Base-by-base conservation (phyloP, 2,329 filamentous ascomycete genomes). In the Verruconis gallopava region DNA sequence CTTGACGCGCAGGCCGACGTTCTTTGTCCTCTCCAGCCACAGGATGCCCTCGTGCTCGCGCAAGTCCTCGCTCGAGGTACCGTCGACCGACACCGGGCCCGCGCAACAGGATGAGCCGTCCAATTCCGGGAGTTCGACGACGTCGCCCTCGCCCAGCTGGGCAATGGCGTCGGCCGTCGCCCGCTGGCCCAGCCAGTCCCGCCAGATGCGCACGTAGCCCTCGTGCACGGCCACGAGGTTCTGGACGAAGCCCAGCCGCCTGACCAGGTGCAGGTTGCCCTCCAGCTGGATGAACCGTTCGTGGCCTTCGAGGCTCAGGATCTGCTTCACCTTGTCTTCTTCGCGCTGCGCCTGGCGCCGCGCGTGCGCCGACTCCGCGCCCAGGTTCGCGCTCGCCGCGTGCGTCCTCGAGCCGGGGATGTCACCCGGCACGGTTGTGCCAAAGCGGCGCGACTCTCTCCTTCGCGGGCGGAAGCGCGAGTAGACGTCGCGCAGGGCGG, bases 261-360 rank as follows among this genome's bases (percentile, higher is more conserved):
- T 79, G 46, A 85, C 77, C 28, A 93, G 59, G 52, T 78, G 83
- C 5, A 73, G 73, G 18, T 75, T 66, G 4, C 75, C 72, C 54
- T 79, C 81, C 9, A 91, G 68, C 59, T 91, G 83, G 1, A 79
- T 77, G 55, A 89, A 88, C 14, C 77, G 62, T 58, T 86, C 82
- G 47, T 75, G 71, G 1, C 71, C 71, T 48, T 88, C 83, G 1
- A 91, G 64, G 36, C 67, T 66, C 33, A 89, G 55, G 5, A 71
- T 72, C 45, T 81, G 72, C 12, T 64, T 69, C 2, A 79, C 72
- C 5, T 65, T 57, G 19, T 69, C 63, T 20, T 63, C 59, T 21
- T 54, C 50, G 43, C 38, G 18, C 20, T 28, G 18, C 19, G 19
- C 22, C 17, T 33, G 40, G 51, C 18, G 44, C 50, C 36, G 56